Evolutionary conservation across 140 eudicot species (phyloP).

Genomic region (Flaveria floridana): DNA sequence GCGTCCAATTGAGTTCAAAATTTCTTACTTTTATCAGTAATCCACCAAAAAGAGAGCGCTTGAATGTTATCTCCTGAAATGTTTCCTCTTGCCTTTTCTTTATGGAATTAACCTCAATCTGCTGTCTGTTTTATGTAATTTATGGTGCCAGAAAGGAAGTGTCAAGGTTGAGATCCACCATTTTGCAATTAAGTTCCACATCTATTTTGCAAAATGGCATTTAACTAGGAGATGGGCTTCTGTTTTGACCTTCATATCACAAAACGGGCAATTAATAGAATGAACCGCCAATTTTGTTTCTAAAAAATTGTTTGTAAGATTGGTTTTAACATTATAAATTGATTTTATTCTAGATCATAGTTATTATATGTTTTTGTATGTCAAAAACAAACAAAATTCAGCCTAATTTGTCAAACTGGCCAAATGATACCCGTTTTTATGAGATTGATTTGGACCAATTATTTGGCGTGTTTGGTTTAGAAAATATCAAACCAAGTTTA

Average conservation of each 20-base stretch:
- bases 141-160: background rate
- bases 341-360: background rate
- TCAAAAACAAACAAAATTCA: background rate
- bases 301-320: background rate
- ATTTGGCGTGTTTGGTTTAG: background rate
- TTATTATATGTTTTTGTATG: background rate
- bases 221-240: background rate
- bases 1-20: no score
- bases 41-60: background rate
- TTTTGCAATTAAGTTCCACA: background rate
- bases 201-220: background rate
- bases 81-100: background rate
- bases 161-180: background rate
- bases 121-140: background rate
- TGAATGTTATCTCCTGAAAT: background rate
- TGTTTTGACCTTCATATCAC: background rate
- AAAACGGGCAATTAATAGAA: no score
- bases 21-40: no score
- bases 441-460: background rate
- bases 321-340: background rate
- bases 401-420: background rate
- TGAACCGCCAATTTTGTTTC: background rate
- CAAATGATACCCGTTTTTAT: background rate
- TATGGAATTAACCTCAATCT: background rate
- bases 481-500: background rate